Percentiles rank a stretch among this genome's conserved stretches.
phyloP scores from a whole-genome alignment of 345 rosid species.

The Trapa incisa region DNA sequence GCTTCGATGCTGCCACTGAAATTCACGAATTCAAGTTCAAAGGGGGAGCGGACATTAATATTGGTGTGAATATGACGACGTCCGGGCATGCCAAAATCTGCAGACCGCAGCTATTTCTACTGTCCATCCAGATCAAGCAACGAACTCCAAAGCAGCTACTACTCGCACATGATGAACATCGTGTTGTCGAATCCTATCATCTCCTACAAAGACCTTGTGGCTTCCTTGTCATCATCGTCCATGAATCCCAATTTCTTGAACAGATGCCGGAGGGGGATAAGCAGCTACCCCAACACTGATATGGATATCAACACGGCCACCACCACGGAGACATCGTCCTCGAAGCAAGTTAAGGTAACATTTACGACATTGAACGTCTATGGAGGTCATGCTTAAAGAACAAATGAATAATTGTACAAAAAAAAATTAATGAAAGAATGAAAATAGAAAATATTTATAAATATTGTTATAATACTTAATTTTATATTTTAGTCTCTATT shows the following conservation, averaged over 20 bases:
- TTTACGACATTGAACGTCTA: too few species aligned
- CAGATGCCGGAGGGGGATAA: background rate
- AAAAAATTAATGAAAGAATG: too few species aligned
- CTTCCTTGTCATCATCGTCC: background rate
- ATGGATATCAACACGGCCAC: slow-evolving; percentile 15
- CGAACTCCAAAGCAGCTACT: background rate
- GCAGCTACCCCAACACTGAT: slow-evolving; percentile 29
- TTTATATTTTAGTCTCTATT: too few species aligned
- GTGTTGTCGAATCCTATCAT: background rate
- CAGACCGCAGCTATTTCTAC: background rate
- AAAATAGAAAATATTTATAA: too few species aligned
- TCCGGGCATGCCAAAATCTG: background rate
- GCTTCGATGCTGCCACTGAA: slow-evolving; percentile 14
- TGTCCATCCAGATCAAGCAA: background rate
- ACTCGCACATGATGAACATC: background rate
- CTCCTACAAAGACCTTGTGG: background rate
- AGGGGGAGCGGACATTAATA: background rate
- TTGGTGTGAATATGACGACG: background rate
- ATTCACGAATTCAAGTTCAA: slow-evolving; percentile 8
- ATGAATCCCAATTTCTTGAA: background rate
- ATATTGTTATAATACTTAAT: too few species aligned
- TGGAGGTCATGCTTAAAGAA: too few species aligned
- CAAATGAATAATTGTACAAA: too few species aligned
- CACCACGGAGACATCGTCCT: slow-evolving; percentile 40
- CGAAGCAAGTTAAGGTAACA: slow-evolving; percentile 20